Conservation (phyloP, 2,329 filamentous ascomycete genomes). For the Aureobasidium sp. region DNA sequence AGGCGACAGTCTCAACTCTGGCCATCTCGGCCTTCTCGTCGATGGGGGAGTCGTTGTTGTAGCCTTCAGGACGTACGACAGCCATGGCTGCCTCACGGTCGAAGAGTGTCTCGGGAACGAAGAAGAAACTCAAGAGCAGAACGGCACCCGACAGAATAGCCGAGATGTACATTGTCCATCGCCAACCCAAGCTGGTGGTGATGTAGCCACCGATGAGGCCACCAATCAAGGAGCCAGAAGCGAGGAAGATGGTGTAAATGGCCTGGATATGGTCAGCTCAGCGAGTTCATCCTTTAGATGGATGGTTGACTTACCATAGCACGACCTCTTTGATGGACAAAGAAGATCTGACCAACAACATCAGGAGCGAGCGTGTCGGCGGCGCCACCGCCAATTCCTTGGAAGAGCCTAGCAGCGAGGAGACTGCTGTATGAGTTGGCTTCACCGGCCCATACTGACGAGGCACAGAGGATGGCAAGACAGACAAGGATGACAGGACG, state of each 20-base stretch:
- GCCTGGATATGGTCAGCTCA: constrained; percentile 21
- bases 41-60: constrained; percentile 7
- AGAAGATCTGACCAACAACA: constrained; percentile 34
- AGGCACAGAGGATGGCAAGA: constrained; percentile 25
- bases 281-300: background rate
- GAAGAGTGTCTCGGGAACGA: constrained; percentile 33
- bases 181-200: constrained; percentile 24
- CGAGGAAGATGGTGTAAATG: constrained; percentile 33
- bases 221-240: constrained; percentile 29
- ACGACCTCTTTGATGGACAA: constrained; percentile 24
- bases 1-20: constrained; percentile 17
- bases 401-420: constrained; percentile 29
- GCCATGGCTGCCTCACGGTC: constrained; percentile 22
- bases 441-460: constrained; percentile 29
- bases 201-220: constrained; percentile 35
- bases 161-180: constrained; percentile 34
- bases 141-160: constrained; percentile 26
- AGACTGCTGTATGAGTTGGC: constrained; percentile 28
- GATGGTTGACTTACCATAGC: constrained; percentile 18
- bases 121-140: constrained; percentile 26
- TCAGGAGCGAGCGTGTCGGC: constrained; percentile 33
- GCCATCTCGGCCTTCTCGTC: constrained; percentile 19
- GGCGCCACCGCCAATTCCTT: constrained; percentile 29
- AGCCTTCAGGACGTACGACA: constrained; percentile 14
- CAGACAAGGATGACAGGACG: constrained; percentile 29